Percentiles rank a stretch among this genome's conserved stretches.
phyloP scores from a whole-genome alignment of 768 basidiomycete genomes.

The Guyanaporus albipodus region DNA sequence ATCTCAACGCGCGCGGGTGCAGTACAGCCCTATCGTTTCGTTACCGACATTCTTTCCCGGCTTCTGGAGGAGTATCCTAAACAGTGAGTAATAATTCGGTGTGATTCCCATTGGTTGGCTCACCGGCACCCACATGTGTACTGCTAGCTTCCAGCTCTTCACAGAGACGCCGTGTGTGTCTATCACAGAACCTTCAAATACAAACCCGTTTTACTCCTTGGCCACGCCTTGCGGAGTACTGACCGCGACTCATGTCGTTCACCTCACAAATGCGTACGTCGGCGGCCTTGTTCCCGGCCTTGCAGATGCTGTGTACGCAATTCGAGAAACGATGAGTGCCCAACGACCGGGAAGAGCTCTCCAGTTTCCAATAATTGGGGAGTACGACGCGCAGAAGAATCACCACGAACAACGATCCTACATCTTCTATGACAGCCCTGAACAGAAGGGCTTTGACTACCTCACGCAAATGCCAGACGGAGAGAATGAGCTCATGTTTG shows the following conservation, averaged over 20 bases:
- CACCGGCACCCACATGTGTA: background rate
- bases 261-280: conserved; percentile 54
- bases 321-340: conserved; percentile 59
- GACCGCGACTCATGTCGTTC: conserved; percentile 41
- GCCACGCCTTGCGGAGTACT: conserved; percentile 42
- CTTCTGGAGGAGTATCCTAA: conserved; percentile 48
- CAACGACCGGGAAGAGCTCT: conserved; percentile 49
- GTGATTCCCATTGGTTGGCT: conserved; percentile 3
- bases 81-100: conserved; percentile 20
- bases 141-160: conserved; percentile 36
- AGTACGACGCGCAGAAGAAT: conserved; percentile 8
- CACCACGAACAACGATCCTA: conserved; percentile 49
- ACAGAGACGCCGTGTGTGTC: conserved; percentile 41
- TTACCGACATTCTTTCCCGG: conserved; percentile 54
- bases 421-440: conserved; percentile 48
- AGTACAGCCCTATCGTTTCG: conserved; percentile 65
- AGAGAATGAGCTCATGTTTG: conserved; percentile 57
- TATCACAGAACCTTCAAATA: conserved; percentile 28
- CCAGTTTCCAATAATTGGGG: conserved; percentile 7
- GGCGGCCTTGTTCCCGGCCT: conserved; percentile 44
- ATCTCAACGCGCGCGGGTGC: conserved; percentile 56
- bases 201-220: conserved; percentile 34
- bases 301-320: conserved; percentile 23
- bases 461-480: conserved; percentile 55
- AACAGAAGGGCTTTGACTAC: conserved; percentile 52